phyloP scores from a whole-genome alignment of 192 early-diverging fungal genomes.

The Podila minutissima region DNA sequence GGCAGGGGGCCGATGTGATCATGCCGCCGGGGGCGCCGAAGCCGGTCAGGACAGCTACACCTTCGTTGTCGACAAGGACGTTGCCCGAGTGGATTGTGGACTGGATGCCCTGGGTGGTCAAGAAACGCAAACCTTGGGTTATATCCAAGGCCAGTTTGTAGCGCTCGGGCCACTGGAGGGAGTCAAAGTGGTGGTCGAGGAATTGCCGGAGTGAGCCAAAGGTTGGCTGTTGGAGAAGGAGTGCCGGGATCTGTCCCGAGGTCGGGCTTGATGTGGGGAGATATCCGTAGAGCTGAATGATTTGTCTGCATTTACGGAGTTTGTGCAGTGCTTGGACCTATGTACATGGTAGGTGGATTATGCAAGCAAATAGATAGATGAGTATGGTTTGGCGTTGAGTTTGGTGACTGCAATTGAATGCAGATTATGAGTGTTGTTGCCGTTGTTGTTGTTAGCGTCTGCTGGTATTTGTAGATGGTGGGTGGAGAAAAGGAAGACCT shows the following conservation, averaged over 20 bases:
- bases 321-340: conserved; percentile 50
- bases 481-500: too few relatives aligned
- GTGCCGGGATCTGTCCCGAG: conserved; percentile 29
- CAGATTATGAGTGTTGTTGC: not conserved
- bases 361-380: not conserved
- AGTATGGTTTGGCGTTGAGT: not conserved
- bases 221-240: conserved; percentile 37
- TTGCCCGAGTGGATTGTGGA: conserved; percentile 49
- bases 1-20: conserved; percentile 39
- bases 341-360: not conserved
- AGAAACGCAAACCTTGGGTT: conserved; percentile 40
- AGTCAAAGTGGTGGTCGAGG: conserved; percentile 45
- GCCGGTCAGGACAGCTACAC: conserved; percentile 45
- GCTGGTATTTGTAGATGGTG: not conserved
- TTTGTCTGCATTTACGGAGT: conserved; percentile 42
- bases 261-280: conserved; percentile 29
- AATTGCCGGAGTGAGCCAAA: conserved; percentile 48
- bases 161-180: conserved; percentile 48
- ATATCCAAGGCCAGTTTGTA: conserved; percentile 47
- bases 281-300: conserved; percentile 50
- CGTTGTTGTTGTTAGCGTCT: not conserved
- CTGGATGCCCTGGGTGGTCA: conserved; percentile 24
- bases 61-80: conserved; percentile 38
- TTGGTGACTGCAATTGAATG: not conserved
- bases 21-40: conserved; percentile 35